Evolutionary conservation across 345 rosid species (phyloP).

Genomic region (Heritiera fomes): DNA sequence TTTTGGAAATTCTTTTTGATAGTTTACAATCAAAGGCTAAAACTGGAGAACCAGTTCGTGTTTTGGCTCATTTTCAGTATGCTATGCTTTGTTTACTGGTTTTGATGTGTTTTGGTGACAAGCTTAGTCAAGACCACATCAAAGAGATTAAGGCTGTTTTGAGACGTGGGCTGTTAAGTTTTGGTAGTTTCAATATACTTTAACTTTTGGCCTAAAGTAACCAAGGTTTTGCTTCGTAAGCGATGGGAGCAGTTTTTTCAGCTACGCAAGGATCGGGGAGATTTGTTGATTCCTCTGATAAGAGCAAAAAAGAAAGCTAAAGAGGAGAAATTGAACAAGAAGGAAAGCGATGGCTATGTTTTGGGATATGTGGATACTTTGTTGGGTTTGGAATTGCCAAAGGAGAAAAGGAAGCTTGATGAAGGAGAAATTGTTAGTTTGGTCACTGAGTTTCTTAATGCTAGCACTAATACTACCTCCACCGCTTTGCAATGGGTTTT

Average conservation of each 20-base stretch:
- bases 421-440: conserved; percentile 27
- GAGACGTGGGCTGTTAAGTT: conserved; percentile 26
- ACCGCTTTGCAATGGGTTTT: conserved; percentile 44
- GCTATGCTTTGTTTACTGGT: conserved; percentile 36
- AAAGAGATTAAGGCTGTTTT: conserved; percentile 37
- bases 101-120: conserved; percentile 41
- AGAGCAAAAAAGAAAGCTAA: conserved; percentile 30
- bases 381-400: conserved; percentile 28
- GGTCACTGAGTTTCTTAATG: conserved; percentile 26
- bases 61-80: conserved; percentile 33
- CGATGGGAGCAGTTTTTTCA: conserved; percentile 32
- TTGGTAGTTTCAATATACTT: conserved; percentile 37
- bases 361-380: conserved; percentile 37
- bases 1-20: conserved; percentile 36
- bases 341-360: conserved; percentile 26
- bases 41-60: conserved; percentile 10
- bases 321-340: conserved; percentile 28
- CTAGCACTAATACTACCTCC: conserved; percentile 37
- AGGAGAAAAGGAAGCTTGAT: conserved; percentile 28
- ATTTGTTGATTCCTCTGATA: conserved; percentile 30
- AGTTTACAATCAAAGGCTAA: background rate
- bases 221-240: conserved; percentile 31
- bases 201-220: conserved; percentile 38
- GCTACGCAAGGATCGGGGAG: conserved; percentile 31
- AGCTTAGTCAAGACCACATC: conserved; percentile 33